Evolutionary conservation across 163 green algal species (phyloP), one percentile per base, ranked within the genome.

Genomic region (Scenedesmus sp.): DNA sequence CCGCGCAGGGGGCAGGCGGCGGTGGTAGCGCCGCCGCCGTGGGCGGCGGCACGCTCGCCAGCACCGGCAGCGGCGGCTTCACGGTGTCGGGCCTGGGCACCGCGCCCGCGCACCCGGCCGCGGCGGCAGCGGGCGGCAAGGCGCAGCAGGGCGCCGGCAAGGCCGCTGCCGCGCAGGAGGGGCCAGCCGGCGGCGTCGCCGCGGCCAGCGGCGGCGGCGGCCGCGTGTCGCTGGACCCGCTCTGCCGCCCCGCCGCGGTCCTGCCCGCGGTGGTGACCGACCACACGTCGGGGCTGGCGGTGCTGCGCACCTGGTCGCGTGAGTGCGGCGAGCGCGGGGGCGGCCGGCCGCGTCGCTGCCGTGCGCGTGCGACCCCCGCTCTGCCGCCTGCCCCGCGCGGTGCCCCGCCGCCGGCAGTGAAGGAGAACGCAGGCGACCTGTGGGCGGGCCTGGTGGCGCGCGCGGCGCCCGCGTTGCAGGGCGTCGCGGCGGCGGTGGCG

Each of bases 271-370:
- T 81, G 11, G 51, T 81, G n/a, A 81, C 48, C 0, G 74, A 81
- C 65, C 74, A 81, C 63, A 58, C 34, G 13, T 69, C 63, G 2
- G 74, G 74, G 15, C 74, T 81, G 13, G 74, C 74, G 13, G 63
- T 81, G 74, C 53, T 81, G 28, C 39, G 63, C 28, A 75, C 74
- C 4, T 81, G 74, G 74, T 81, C 74, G 53, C 2, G 74, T 81
- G 45, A 75, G 74, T 66, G 50, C 22, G 47, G 66, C 31, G 26
- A 45, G n/a, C 53, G 2, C 3, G 53, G 2, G 9, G 28, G 53
- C 17, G 26, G 26, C 26, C 20, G 56, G 56, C 56, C 56, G 39
- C 28, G 53, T 2, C 14, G 29, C 0, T 63, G 17, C 29, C 13
- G 24, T 63, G 54, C 54, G 33, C 33, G 17, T 63, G 54, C 54